Base-by-base conservation (phyloP, 495 filamentous ascomycete species). In the Podospora fimiseda region DNA sequence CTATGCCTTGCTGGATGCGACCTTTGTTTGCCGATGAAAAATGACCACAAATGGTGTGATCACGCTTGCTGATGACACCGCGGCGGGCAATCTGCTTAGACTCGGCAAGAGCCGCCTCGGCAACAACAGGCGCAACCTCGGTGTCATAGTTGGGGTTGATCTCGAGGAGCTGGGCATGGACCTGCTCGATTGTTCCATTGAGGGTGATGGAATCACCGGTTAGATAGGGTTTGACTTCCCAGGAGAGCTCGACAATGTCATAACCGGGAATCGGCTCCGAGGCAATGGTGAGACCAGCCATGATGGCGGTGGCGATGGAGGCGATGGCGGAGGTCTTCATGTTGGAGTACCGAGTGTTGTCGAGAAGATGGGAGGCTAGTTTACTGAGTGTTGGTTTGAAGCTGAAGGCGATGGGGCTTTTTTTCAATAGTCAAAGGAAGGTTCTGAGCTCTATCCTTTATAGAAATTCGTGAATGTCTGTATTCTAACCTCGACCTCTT, bases 1-100 rank as follows among this genome's bases (percentile, higher is more conserved):
- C 13, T 9, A 69, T 48, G 8, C 64, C 65, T 13, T 55, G 33
- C 8, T 46, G 1, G 40, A 64, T 61, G 14, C 16, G 38, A 15
- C 13, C 2, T 15, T 42, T 15, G 5, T 22, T 20, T 8, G 43
- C 43, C 7, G 15, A 37, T n/a, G 19, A n/a, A 30, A 19, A 47
- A 8, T 22, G 24, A 7, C 16, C 40, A 21, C 51, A 43, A 20
- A 30, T 36, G 30, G 16, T 38, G 51, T 22, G 27, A n/a, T 20
- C 22, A 30, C 16, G 23, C 5, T 33, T 13, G 14, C 21, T 19
- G 20, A 47, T 22, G 41, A 36, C 33, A 21, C 9, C 27, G 21
- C 39, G 39, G 39, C 8, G 20, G 14, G 39, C 15, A 1, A 14
- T 44, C 19, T 0, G 3, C 4, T 18, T 14, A 44, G 42, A 14